These are phyloP conservation scores for Scolecobasidium constrictum DNA, from an alignment of 2,329 filamentous ascomycete genomes.

Conservation along the genomic window DNA sequence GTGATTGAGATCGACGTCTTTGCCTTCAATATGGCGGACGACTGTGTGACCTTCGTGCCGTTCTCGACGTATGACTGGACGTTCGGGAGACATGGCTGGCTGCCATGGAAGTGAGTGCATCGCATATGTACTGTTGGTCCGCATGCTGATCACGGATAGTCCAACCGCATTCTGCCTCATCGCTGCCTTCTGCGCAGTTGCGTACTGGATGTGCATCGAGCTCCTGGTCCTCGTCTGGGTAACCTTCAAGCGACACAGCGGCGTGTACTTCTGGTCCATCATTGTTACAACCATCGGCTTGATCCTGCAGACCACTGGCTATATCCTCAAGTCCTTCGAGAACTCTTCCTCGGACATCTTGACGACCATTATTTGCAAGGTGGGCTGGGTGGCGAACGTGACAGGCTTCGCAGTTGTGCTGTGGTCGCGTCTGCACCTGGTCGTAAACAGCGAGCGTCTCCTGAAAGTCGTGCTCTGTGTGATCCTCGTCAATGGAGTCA, in stretches of 20 bases:
- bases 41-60: constrained; percentile 5
- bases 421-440: constrained; percentile 9
- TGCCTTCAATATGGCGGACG: background rate
- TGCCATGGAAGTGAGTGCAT: constrained; percentile 7
- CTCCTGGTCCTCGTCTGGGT: constrained; percentile 6
- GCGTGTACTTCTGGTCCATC: constrained; percentile 9
- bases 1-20: no score
- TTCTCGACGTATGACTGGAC: constrained; percentile 5
- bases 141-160: background rate
- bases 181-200: constrained; percentile 6
- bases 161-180: constrained; percentile 7
- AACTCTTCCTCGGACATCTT: background rate
- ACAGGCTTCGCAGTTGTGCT: constrained; percentile 8
- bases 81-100: background rate
- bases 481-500: constrained; percentile 4
- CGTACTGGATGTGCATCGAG: constrained; percentile 7
- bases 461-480: constrained; percentile 4
- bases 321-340: constrained; percentile 7
- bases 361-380: constrained; percentile 3
- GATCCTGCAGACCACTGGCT: constrained; percentile 3
- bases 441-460: background rate
- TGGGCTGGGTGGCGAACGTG: constrained; percentile 7
- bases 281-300: constrained; percentile 8
- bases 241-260: constrained; percentile 6
- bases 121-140: background rate